Evolutionary conservation across 371 early-diverging fungal genomes (phyloP), one percentile per base, ranked within the genome.

Genomic region (Coemansia linderi): DNA sequence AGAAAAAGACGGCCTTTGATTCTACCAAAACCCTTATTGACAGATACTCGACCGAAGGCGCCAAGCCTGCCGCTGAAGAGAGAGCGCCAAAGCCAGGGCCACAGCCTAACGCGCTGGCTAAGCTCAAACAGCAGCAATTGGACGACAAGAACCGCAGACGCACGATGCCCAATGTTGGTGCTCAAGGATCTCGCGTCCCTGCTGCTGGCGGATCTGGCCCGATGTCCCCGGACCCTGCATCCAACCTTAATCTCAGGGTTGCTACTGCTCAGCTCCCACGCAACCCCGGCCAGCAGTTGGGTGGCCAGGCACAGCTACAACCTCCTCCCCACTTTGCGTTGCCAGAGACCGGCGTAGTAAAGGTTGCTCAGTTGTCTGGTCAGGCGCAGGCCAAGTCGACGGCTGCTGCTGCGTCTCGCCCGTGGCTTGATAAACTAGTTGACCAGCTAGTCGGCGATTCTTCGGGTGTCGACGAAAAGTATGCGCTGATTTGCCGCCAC

Each of bases 21-120:
- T 84, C 89, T 22, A 96, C 97, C 19, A 92, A 94, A 73, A 92
- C 85, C 17, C 83, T 99, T 41, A 80, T 99, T 37, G 97, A 99
- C 75, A 86, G 92, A 50, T 97, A 93, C 81, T 95, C 94, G 54
- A 73, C 76, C 56, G 71, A 58, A 31, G 69, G 68, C 22, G 31
- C 54, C 54, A 52, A 52, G 54, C 54, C 54, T 43, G 39, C 12
- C 50, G 17, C 44, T 24, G 62, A 48, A 2, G 60, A 50, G 19
- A 44, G 22, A 27, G 38, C 8, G 19, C 29, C 15, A n/a, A 41
- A 57, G 24, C 54, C 65, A 13, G 52, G 31, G 31, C 15, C 29
- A 17, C 27, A 52, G 54, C 54, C 27, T 15, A 52, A 31, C 6
- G 54, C 54, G 15, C 10, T 41, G 29, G 61, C 38, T 12, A 54